Evolutionary conservation across 805 yeast species (phyloP).

Genomic region (Wickerhamiella dianesei): DNA sequence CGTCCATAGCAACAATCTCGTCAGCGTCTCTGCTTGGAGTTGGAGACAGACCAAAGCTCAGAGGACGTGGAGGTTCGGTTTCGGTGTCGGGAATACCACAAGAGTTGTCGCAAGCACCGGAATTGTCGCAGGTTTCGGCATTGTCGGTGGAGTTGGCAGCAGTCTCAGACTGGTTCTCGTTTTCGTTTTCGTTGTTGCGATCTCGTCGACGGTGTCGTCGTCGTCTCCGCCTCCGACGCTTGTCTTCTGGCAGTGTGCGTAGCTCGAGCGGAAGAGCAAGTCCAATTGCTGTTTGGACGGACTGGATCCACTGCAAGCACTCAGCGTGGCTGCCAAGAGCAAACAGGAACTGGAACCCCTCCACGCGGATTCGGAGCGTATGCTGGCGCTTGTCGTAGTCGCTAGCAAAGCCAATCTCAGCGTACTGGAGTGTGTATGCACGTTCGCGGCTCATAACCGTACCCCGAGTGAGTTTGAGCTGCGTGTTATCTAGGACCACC

Average conservation of each 20-base stretch:
- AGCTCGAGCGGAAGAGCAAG: conserved; percentile 62
- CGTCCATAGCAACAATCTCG: neutral
- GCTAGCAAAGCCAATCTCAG: conserved; percentile 68
- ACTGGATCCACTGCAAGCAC: conserved; percentile 67
- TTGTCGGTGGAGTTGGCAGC: neutral
- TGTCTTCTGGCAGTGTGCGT: conserved; percentile 56
- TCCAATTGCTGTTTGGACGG: conserved; percentile 61
- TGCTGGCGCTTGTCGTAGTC: conserved; percentile 55
- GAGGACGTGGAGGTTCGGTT: neutral
- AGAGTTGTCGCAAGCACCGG: no score
- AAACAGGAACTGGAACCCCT: conserved; percentile 66
- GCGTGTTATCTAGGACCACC: conserved; percentile 76
- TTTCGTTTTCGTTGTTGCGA: neutral
- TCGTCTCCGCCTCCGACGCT: conserved; percentile 10
- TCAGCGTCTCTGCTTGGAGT: neutral
- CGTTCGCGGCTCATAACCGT: conserved; percentile 21
- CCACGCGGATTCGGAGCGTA: conserved; percentile 50
- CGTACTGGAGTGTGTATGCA: conserved; percentile 64
- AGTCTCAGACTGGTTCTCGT: neutral
- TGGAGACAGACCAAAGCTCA: neutral
- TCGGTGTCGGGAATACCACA: no score
- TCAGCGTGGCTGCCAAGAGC: conserved; percentile 49
- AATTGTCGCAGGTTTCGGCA: neutral
- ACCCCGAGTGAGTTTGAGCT: conserved; percentile 51
- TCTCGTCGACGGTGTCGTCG: conserved; percentile 38